These are phyloP conservation scores for Carex cristatella DNA, from an alignment of 176 grass and related monocot species.

Conservation along the genomic window DNA sequence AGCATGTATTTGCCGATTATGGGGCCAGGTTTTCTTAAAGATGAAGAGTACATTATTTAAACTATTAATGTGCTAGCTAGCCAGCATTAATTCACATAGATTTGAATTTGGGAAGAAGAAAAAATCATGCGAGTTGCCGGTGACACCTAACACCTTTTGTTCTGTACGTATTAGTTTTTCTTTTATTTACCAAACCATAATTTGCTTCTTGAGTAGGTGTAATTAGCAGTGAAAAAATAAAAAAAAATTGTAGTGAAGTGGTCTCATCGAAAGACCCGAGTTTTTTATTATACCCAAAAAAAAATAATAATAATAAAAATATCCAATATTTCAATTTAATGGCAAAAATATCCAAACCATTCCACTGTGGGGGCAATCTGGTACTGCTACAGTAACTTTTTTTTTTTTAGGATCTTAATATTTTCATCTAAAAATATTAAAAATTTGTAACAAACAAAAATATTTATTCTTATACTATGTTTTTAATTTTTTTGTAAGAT, in stretches of 20 bases:
- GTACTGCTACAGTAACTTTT: no score
- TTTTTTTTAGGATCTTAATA: no score
- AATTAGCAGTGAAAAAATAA: neutral
- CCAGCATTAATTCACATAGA: neutral
- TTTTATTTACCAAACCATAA: neutral
- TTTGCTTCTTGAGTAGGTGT: neutral
- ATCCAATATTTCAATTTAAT: no score
- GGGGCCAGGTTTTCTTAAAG: neutral
- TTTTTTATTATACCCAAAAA: no score
- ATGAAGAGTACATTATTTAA: neutral
- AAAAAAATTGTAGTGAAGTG: neutral
- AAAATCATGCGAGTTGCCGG: slow-evolving; percentile 1
- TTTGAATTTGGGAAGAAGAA: neutral
- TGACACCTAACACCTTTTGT: slow-evolving; percentile 14
- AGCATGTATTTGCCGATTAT: neutral
- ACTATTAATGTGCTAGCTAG: neutral
- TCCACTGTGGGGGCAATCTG: no score
- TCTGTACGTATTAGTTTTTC: neutral
- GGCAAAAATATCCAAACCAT: no score
- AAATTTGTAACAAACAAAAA: no score
- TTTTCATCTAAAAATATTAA: no score
- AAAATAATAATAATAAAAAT: no score
- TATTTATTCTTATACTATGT: no score
- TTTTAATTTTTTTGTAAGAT: no score
- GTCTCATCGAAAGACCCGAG: neutral